These are phyloP conservation scores for Sicyos baderoa DNA, from an alignment of 306 rosid genomes.

Conservation along the genomic window DNA sequence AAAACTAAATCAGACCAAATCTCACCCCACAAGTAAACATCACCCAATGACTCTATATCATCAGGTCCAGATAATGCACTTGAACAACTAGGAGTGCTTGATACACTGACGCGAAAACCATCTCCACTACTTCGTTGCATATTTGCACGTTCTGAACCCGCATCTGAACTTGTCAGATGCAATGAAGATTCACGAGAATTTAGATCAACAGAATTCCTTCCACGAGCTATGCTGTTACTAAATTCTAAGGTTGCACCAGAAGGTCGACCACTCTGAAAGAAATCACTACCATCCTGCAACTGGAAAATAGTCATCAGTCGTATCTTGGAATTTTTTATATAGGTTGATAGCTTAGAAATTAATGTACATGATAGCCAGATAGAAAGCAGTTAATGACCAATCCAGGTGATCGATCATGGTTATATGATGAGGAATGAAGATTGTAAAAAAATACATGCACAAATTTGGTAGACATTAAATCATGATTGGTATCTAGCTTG, in stretches of 20 bases:
- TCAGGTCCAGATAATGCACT: conserved; percentile 77
- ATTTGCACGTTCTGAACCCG: conserved; percentile 47
- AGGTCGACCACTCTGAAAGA: conserved; percentile 31
- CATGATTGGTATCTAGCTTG: neutral
- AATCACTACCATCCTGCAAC: conserved; percentile 40
- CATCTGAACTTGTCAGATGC: conserved; percentile 48
- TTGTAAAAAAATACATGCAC: neutral
- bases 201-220: conserved; percentile 49
- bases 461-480: conserved; percentile 7
- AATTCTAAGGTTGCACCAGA: conserved; percentile 47
- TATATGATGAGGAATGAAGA: conserved; percentile 10
- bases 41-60: conserved; percentile 93
- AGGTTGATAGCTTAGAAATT: neutral
- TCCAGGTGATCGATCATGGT: neutral
- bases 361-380: neutral
- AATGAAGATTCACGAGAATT: conserved; percentile 36
- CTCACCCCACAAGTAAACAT: conserved; percentile 89
- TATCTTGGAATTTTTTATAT: neutral
- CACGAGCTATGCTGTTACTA: conserved; percentile 33
- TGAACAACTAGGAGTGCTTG: conserved; percentile 63
- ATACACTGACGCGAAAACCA: conserved; percentile 72
- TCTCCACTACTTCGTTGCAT: conserved; percentile 80
- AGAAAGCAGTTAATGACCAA: neutral
- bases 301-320: conserved; percentile 22
- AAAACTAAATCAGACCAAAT: conserved; percentile 55